Evolutionary conservation across 352 stramenopile genomes (phyloP), one percentile per base, ranked within the genome.

Genomic region (Globisporangium okanoganense): DNA sequence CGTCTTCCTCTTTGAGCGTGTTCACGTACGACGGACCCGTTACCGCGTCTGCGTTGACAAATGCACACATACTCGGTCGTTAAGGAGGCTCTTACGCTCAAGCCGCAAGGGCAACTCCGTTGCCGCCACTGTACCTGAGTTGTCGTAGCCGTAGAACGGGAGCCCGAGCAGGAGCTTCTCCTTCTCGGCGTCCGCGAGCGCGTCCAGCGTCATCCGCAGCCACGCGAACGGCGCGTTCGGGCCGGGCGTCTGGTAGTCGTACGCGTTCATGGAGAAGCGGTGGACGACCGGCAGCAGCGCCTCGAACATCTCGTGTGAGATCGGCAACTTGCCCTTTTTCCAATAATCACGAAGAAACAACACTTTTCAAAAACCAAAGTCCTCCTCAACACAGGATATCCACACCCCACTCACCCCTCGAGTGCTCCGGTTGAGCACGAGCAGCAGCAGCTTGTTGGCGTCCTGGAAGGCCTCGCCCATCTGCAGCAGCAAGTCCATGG

Each of bases 111-210:
- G 22, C n/a, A 8, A 3, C 29, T 35, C 14, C 25, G 16, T 22
- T 27, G 13, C 18, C 29, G 5, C 13, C 16, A 54, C 27, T 20
- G 13, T 41, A 67, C 84, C 78, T n/a, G 67, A 50, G 50, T 90
- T 90, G 61, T 92, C 82, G 53, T 88, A 94, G 36, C 84, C 84
- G 45, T 94, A 94, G 56, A 94, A 94, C 1, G 84, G 82, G 25
- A 94, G 16, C 1, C 84, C 84, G 62, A 94, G 74, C 36, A 94
- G 65, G 16, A 94, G 73, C 58, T 86, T 87, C 41, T 71, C 64
- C 18, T 70, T 65, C 54, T 90, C 73, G 29, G 76, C 57, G 0
- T 66, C 57, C 0, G 63, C 72, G 52, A 94, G 69, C 18, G 75
- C 75, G 22, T 76, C 38, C 16, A 94, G 53, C 16, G 82, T 92